phyloP scores from a whole-genome alignment of 164 flowering plant species.

The Piper longum region DNA sequence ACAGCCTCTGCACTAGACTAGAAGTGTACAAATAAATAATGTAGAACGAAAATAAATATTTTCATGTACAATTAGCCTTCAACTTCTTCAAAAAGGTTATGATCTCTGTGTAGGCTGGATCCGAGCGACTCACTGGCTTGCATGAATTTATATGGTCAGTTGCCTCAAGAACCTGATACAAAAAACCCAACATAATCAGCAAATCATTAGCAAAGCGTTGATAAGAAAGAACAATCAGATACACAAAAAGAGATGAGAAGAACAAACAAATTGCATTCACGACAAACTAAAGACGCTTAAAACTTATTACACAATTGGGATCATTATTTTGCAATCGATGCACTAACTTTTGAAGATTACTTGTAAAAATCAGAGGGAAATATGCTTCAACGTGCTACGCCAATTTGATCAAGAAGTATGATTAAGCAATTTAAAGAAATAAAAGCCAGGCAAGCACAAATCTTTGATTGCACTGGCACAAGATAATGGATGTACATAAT shows the following conservation, averaged over 20 bases:
- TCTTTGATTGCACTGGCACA: too few relatives aligned
- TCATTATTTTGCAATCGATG: too few relatives aligned
- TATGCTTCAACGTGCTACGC: too few relatives aligned
- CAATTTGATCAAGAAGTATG: not conserved
- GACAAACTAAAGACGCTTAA: too few relatives aligned
- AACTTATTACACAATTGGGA: too few relatives aligned
- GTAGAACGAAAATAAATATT: not conserved
- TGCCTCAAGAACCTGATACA: constrained; percentile 67
- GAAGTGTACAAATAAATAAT: too few relatives aligned
- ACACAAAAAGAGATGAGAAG: too few relatives aligned
- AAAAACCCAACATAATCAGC: constrained; percentile 3
- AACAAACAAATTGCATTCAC: too few relatives aligned
- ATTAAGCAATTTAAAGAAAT: not conserved
- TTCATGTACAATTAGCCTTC: constrained; percentile 12
- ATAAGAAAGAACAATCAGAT: not conserved
- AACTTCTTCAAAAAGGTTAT: constrained; percentile 56
- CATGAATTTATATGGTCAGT: constrained; percentile 98
- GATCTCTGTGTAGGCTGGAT: constrained; percentile 79
- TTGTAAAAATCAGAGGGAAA: too few relatives aligned
- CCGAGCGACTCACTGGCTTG: constrained; percentile 69
- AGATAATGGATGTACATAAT: too few relatives aligned
- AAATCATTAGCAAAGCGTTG: not conserved
- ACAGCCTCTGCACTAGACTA: too few relatives aligned
- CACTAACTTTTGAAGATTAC: too few relatives aligned
- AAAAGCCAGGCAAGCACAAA: not conserved